Conservation (phyloP, 192 early-diverging fungal species). For the Entrophospora sp. region DNA sequence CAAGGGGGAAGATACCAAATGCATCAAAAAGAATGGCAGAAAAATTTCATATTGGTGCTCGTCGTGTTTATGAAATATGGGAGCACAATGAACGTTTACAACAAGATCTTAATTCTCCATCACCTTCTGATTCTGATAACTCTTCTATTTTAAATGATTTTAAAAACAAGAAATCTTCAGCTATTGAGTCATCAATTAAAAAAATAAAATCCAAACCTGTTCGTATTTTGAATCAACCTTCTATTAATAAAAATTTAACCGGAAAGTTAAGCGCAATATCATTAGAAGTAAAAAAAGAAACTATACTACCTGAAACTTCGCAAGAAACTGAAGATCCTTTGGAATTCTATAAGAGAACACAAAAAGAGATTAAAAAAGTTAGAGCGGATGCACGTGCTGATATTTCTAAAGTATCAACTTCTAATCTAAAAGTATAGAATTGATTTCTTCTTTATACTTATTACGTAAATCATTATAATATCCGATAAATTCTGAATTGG, state of each 20-base stretch:
- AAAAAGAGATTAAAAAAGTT: not conserved
- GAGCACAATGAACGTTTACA: not conserved
- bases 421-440: not conserved
- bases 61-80: not conserved
- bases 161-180: too few relatives aligned
- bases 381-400: not conserved
- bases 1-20: not conserved
- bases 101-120: too few relatives aligned
- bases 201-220: not conserved
- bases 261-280: not conserved
- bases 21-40: constrained; percentile 1
- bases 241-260: not conserved
- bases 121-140: too few relatives aligned
- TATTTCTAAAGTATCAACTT: not conserved
- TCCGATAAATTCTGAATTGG: not conserved
- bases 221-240: too few relatives aligned
- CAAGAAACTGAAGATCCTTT: not conserved
- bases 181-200: too few relatives aligned
- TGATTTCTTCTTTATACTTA: not conserved
- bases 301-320: not conserved
- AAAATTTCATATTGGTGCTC: constrained; percentile 3
- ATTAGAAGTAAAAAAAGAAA: not conserved
- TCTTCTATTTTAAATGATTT: too few relatives aligned
- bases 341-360: not conserved
- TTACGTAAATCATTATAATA: not conserved